Base-by-base conservation (phyloP, 192 early-diverging fungal species). In the Paraglomus occultum region DNA sequence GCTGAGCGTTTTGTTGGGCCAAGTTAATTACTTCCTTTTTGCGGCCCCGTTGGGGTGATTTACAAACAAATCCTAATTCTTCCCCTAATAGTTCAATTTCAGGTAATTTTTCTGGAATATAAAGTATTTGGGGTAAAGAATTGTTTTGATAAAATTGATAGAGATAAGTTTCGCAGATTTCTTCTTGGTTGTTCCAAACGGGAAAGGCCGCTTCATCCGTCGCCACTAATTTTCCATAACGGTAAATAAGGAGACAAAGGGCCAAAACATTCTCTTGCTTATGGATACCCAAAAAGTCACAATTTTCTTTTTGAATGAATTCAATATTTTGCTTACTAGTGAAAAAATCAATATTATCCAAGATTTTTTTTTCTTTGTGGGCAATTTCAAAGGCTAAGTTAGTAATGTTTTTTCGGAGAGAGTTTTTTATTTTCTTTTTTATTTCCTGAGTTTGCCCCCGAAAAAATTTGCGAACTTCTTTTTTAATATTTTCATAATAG, bases 281-380 rank as follows among this genome's bases (percentile, higher is more conserved):
- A 23, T 57, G 4, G 6, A 57, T 57, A 57, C 54, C 54, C 1
- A 10, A 10, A 57, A 57, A 57, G 31, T 57, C 54, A 57, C 54
- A 57, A 57, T 57, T 57, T 57, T 57, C 54, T 57, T 20, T 10
- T 10, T 57, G 10, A 10, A 57, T n/a, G 6, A 57, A 57, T 57
- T 57, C 54, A 10, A 57, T 20, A 4, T 57, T 57, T 57, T 57
- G 54, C 4, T 57, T 10, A 4, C 54, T 57, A 6, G 54, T 57
- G 4, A 57, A 57, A 57, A 57, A 57, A 4, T 57, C 54, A 57
- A 57, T 57, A 6, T 57, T 57, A 57, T 57, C 54, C n/a, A 57
- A 23, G n/a, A 57, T 57, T 57, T 57, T 57, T 57, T 57, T 57
- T 20, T 57, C 54, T 20, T 57, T 57, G 54, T 20, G 54, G 54